Conservation (phyloP, 176 grass and related monocot genomes). For the Juncus effusus region DNA sequence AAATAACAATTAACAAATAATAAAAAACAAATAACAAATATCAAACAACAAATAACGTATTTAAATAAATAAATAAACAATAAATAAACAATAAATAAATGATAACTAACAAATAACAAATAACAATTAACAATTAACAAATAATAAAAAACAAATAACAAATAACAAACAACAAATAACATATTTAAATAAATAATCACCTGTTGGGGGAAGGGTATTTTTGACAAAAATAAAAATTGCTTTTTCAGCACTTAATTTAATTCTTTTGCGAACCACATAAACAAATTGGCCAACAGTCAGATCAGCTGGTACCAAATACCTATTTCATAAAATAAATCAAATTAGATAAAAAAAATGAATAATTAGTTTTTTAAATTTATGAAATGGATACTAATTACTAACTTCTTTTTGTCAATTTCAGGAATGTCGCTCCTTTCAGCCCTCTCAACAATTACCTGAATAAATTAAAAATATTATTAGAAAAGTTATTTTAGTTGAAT, state of each 20-base stretch:
- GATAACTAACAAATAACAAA: neutral
- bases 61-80: neutral
- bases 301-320: slow-evolving; percentile 17
- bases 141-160: neutral
- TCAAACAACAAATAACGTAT: neutral
- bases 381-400: neutral
- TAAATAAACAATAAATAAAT: slow-evolving; percentile 1
- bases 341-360: neutral
- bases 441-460: slow-evolving; percentile 91
- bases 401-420: slow-evolving; percentile 95
- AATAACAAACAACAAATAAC: neutral
- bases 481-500: slow-evolving; percentile 11
- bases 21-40: neutral
- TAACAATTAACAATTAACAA: neutral
- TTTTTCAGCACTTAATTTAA: slow-evolving; percentile 27
- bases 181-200: slow-evolving; percentile 6
- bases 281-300: slow-evolving; percentile 27
- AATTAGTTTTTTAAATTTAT: neutral
- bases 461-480: slow-evolving; percentile 22
- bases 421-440: slow-evolving; percentile 77
- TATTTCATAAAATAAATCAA: slow-evolving; percentile 3
- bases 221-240: slow-evolving; percentile 31
- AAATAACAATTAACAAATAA: neutral
- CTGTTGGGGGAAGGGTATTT: slow-evolving; percentile 25
- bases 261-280: slow-evolving; percentile 27